These are phyloP conservation scores for Spirogloea muscicola DNA, from an alignment of 139 green algal genomes.

Conservation along the genomic window DNA sequence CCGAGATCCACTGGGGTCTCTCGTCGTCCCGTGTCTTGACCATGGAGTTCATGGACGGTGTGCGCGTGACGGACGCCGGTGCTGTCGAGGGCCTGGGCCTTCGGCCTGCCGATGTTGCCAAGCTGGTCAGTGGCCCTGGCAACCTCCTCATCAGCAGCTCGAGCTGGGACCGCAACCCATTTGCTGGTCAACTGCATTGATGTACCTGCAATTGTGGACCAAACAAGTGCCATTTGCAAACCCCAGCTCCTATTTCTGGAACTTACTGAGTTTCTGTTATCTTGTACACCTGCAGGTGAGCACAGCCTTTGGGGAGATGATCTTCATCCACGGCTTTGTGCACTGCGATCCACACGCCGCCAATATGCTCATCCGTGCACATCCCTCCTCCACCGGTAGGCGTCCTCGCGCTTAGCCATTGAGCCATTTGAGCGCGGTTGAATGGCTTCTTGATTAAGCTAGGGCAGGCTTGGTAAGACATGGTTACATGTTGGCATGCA, in stretches of 20 bases:
- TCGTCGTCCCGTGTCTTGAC: constrained; percentile 67
- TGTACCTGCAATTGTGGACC: no score
- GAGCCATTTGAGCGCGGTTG: no score
- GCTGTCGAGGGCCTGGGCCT: constrained; percentile 41
- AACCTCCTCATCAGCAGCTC: no score
- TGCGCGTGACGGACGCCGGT: constrained; percentile 50
- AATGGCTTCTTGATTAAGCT: no score
- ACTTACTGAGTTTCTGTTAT: no score
- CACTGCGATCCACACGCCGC: constrained; percentile 82
- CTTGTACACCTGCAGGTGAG: constrained; percentile 35
- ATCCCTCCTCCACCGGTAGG: not conserved
- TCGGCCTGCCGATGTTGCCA: constrained; percentile 54
- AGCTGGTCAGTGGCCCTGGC: constrained; percentile 66
- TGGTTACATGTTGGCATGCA: no score
- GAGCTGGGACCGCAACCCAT: no score
- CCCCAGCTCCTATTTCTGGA: no score
- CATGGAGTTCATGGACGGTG: constrained; percentile 83
- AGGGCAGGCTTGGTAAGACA: no score
- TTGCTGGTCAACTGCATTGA: no score
- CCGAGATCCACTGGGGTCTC: constrained; percentile 52
- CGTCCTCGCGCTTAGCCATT: no score
- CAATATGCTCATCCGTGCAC: constrained; percentile 69
- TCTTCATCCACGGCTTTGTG: constrained; percentile 69
- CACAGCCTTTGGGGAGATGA: constrained; percentile 67
- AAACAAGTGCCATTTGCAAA: no score